phyloP scores from a whole-genome alignment of 148 eudicot species.

The Dysphania ambrosioides region DNA sequence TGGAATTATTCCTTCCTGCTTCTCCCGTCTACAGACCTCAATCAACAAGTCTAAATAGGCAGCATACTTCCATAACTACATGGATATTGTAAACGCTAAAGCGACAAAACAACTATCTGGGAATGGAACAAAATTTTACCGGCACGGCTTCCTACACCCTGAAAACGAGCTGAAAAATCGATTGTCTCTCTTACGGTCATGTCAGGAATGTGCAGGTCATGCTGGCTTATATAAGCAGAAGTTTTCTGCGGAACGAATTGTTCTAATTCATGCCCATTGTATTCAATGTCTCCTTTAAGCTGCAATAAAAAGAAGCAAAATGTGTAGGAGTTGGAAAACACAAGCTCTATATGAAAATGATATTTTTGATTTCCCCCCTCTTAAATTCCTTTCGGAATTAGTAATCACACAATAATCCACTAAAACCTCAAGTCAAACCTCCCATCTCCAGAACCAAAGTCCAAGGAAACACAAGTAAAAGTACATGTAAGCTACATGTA shows the following conservation, averaged over 20 bases:
- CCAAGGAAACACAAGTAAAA: background rate
- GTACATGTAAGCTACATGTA: background rate
- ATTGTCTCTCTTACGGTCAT: slow-evolving; percentile 78
- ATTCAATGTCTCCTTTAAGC: slow-evolving; percentile 59
- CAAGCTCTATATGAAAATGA: background rate
- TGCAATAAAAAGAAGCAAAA: slow-evolving; percentile 15
- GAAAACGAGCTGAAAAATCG: slow-evolving; percentile 77
- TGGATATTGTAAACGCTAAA: background rate
- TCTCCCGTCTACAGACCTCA: slow-evolving; percentile 72
- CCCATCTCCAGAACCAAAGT: slow-evolving; percentile 3
- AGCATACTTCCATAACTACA: slow-evolving; percentile 1
- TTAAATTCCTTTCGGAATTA: slow-evolving; percentile 4
- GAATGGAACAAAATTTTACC: slow-evolving; percentile 33
- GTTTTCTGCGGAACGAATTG: slow-evolving; percentile 71
- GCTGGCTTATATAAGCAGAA: slow-evolving; percentile 70
- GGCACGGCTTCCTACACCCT: slow-evolving; percentile 72
- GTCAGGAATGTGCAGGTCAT: slow-evolving; percentile 67
- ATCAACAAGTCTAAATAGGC: slow-evolving; percentile 41
- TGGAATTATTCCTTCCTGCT: slow-evolving; percentile 67
- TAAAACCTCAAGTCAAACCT: background rate
- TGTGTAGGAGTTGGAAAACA: background rate
- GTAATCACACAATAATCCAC: no score
- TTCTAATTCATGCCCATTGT: slow-evolving; percentile 61
- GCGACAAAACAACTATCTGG: background rate
- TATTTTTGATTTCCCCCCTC: background rate